phyloP scores from a whole-genome alignment of 2,329 filamentous ascomycete genomes.

The Aurifilum marmelostoma region DNA sequence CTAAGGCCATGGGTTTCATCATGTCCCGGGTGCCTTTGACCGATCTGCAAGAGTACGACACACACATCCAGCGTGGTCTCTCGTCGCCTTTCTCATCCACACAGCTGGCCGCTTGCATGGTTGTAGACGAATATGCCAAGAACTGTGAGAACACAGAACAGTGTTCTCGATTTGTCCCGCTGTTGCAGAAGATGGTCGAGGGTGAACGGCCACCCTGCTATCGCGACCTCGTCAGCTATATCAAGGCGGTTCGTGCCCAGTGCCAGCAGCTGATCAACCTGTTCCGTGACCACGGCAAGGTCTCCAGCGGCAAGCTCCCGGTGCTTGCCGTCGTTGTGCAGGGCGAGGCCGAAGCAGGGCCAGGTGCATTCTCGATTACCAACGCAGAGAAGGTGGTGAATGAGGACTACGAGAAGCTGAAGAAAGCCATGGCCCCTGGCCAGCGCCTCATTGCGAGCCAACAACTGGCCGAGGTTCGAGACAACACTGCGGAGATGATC shows the following conservation, averaged over 20 bases:
- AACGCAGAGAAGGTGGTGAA: slow-evolving; percentile 87
- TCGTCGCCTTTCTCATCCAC: slow-evolving; percentile 79
- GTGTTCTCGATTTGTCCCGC: slow-evolving; percentile 63
- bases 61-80: slow-evolving; percentile 67
- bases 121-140: slow-evolving; percentile 87
- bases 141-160: slow-evolving; percentile 50
- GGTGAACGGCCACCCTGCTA: slow-evolving; percentile 81
- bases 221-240: slow-evolving; percentile 84
- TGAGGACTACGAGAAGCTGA: slow-evolving; percentile 84
- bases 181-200: slow-evolving; percentile 77
- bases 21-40: slow-evolving; percentile 75
- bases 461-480: slow-evolving; percentile 76
- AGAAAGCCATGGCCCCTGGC: slow-evolving; percentile 84
- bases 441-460: slow-evolving; percentile 84
- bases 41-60: slow-evolving; percentile 66
- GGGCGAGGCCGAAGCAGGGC: slow-evolving; percentile 87
- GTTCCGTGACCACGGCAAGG: slow-evolving; percentile 88
- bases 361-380: slow-evolving; percentile 84
- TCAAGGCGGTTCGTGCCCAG: slow-evolving; percentile 87
- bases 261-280: slow-evolving; percentile 88
- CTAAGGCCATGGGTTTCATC: slow-evolving; percentile 81
- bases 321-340: slow-evolving; percentile 88
- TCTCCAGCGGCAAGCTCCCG: slow-evolving; percentile 75
- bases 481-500: slow-evolving; percentile 71
- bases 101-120: slow-evolving; percentile 79